Percentiles rank a stretch among this genome's conserved stretches.
Conservation (phyloP, 768 basidiomycete genomes). For the Leccinum subtestaceum region DNA sequence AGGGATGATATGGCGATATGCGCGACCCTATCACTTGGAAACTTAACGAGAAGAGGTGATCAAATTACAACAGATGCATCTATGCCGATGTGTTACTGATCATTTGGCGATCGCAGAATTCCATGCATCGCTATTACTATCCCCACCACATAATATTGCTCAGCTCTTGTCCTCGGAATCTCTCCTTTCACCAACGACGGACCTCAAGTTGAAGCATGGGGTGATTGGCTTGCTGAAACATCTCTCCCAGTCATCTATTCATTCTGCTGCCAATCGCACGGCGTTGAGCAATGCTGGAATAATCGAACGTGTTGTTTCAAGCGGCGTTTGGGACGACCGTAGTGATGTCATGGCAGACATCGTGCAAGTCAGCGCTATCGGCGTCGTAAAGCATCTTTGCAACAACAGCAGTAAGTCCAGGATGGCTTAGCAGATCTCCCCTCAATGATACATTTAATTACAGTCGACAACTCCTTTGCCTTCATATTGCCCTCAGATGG, state of each 20-base stretch:
- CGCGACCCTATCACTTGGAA: constrained; percentile 79
- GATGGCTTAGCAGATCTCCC: constrained; percentile 18
- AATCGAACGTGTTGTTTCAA: constrained; percentile 56
- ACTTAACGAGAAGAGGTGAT: constrained; percentile 72
- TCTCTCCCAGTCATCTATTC: constrained; percentile 66
- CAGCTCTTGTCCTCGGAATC: constrained; percentile 53
- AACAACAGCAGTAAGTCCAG: constrained; percentile 60
- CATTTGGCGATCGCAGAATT: constrained; percentile 41
- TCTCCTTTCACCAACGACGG: constrained; percentile 53
- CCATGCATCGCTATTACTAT: constrained; percentile 58
- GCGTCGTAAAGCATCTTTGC: constrained; percentile 86
- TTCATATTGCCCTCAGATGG: constrained; percentile 49
- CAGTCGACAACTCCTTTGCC: constrained; percentile 46
- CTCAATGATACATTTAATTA: constrained; percentile 15
- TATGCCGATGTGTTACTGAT: constrained; percentile 7
- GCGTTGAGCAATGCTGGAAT: constrained; percentile 61
- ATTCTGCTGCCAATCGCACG: constrained; percentile 55
- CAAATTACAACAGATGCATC: constrained; percentile 1
- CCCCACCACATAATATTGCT: constrained; percentile 64
- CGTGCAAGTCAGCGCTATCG: constrained; percentile 85
- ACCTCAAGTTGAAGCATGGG: constrained; percentile 87
- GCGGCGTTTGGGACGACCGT: constrained; percentile 67
- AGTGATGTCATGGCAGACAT: constrained; percentile 80
- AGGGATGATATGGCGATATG: constrained; percentile 82
- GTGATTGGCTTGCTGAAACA: constrained; percentile 86